phyloP scores from a whole-genome alignment of 345 rosid species.

The Melaleuca alternifolia region DNA sequence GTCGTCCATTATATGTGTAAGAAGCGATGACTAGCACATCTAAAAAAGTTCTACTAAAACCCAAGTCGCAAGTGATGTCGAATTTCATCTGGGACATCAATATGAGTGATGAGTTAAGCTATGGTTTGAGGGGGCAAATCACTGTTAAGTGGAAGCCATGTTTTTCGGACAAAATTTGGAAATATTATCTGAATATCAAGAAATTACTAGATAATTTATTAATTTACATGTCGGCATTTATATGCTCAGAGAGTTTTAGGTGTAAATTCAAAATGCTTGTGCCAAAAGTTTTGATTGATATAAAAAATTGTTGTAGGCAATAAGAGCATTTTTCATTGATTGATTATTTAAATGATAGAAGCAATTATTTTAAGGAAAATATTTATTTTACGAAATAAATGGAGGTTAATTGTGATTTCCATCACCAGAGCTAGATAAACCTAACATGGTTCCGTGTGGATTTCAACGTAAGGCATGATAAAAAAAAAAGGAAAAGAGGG shows the following conservation, averaged over 20 bases:
- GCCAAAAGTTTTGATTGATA: neutral
- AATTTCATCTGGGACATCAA: too few species aligned
- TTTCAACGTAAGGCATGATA: neutral
- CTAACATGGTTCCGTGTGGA: neutral
- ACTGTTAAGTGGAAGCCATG: neutral
- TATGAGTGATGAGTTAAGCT: neutral
- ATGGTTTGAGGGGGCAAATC: too few species aligned
- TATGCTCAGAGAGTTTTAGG: neutral
- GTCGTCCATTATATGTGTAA: too few species aligned
- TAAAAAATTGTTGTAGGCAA: too few species aligned
- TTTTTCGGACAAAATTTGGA: neutral
- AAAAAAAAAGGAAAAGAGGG: neutral
- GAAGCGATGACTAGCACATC: neutral
- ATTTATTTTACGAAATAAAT: too few species aligned
- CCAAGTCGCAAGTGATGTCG: neutral
- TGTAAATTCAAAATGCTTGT: neutral
- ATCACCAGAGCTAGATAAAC: fast-evolving
- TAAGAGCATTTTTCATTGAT: too few species aligned
- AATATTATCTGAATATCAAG: too few species aligned
- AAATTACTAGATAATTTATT: neutral
- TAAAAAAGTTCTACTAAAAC: neutral
- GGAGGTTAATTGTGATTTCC: neutral
- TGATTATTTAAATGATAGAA: too few species aligned
- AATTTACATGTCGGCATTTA: neutral
- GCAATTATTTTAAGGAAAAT: too few species aligned